Conservation (phyloP, 2,329 filamentous ascomycete genomes). For the Aspergillus neoniger region DNA sequence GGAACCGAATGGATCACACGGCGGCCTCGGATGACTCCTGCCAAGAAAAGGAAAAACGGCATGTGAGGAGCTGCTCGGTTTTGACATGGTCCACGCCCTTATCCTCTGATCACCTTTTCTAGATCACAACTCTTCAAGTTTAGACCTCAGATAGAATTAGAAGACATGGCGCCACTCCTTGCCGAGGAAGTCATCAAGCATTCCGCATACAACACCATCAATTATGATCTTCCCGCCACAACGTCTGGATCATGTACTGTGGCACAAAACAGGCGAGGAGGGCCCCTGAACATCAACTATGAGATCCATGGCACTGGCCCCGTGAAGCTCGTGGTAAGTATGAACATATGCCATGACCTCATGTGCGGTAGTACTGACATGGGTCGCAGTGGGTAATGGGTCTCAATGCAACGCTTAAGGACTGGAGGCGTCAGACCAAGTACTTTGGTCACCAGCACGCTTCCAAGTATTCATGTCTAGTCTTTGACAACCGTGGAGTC, state of each 20-base stretch:
- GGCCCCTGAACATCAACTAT: slow-evolving; percentile 74
- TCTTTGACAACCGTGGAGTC: slow-evolving; percentile 84
- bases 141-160: background rate
- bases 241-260: slow-evolving; percentile 63
- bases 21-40: background rate
- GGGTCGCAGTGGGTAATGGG: slow-evolving; percentile 73
- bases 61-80: slow-evolving; percentile 5
- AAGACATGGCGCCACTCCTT: slow-evolving; percentile 29
- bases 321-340: slow-evolving; percentile 69
- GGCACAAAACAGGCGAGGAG: slow-evolving; percentile 66
- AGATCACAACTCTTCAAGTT: background rate
- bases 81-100: background rate
- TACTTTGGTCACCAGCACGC: slow-evolving; percentile 74
- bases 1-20: background rate
- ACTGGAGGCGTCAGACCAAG: slow-evolving; percentile 82
- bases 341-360: background rate
- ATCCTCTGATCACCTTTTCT: background rate
- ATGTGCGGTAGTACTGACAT: background rate
- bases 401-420: slow-evolving; percentile 65
- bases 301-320: slow-evolving; percentile 78
- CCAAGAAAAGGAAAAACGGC: slow-evolving; percentile 2
- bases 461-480: slow-evolving; percentile 69
- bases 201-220: slow-evolving; percentile 33
- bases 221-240: slow-evolving; percentile 61
- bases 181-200: slow-evolving; percentile 36